Base-by-base conservation (phyloP, 495 filamentous ascomycete genomes). In the Aspergillus ellipticus region DNA sequence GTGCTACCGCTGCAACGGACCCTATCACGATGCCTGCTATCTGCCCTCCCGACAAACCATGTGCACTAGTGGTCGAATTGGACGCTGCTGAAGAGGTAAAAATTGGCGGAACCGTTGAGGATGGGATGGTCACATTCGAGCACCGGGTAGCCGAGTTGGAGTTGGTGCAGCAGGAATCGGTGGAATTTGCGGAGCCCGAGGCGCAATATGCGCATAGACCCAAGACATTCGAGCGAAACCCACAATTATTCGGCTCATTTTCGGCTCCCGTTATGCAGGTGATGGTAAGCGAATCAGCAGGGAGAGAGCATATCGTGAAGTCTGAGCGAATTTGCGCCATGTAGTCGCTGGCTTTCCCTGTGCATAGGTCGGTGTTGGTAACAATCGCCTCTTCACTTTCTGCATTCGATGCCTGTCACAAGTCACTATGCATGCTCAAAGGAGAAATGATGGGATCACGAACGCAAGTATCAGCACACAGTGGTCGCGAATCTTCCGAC, bases 11-110 rank as follows among this genome's bases (percentile, higher is more conserved):
- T 15, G 82, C 78, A 33, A 97, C 72, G 8, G 89, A 82, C 11
- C 94, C 95, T 59, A 97, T 72, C 11, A 92, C 92, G 64, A 95
- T 86, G 0, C 95, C 95, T 4, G 95, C 95, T 69, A 97, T 96
- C 16, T 82, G 78, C 24, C 93, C 94, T 15, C 88, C 88, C 10
- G 87, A 89, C 17, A 99, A 76, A 21, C 84, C 86, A 46, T 53
- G 17, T 43, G 54, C 45, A 28, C 39, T 64, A 17, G 74, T 68
- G 1, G 79, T 71, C 10, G 80, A 66, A 29, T 68, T 73, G 31
- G 74, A 28, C n/a, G 81, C 71, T 10, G 77, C 58, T 24, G 84
- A 71, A 6, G 76, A 57, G 17, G 85, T 82, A 49, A 94, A 81
- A 2, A 87, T 83, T 51, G 89, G 83, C 11, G 73, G 55, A 55